Base-by-base conservation (phyloP, 2,329 filamentous ascomycete genomes). In the Hymenotorrendiella dingleyae region DNA sequence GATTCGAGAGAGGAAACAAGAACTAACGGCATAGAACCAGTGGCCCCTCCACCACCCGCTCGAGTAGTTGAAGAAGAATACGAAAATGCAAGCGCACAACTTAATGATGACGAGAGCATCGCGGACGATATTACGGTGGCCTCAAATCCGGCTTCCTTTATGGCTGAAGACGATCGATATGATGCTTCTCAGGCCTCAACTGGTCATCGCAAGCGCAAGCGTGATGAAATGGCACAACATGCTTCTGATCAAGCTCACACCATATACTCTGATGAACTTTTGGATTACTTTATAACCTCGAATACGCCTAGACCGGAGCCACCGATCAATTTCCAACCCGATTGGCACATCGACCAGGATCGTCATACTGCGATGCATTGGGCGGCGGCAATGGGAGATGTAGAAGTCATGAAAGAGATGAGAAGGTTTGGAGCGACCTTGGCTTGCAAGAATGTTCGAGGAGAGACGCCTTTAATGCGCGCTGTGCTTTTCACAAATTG, bases 401-500 rank as follows among this genome's bases (percentile, higher is more conserved):
- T 96, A 22, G 86, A 91, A 36, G 86, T 97, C 12, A 87, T 96
- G 48, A 88, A 84, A 62, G 85, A 94, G 62, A 72, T 98, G 14
- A 84, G 93, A 55, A 76, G 80, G 29, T 88, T 90, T 47, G 83
- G 86, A 30, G 89, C 91, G 9, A 80, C 80, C 47, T 72, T 88
- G 12, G 78, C 80, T 22, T 80, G 82, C 3, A 74, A 83, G 41
- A 90, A 89, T 43, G 67, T 77, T 33, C 72, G 80, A 16, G 84
- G 84, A 44, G 91, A 97, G 65, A 97, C 93, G 0, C 91, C 93
- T 0, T 77, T 98, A 26, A 96, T 98, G 79, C 84, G 90, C 32
- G 86, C 88, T 5, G 90, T 97, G 43, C 79, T 94, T 60, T 98
- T 97, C 64, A 97, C 91, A 34, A 98, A 98, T 64, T 95, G 93